A percentile compares a stretch with the other conserved stretches of the same genome.
These are phyloP conservation scores for Leersia perrieri DNA, from an alignment of 176 grass and related monocot genomes.

Conservation along the genomic window DNA sequence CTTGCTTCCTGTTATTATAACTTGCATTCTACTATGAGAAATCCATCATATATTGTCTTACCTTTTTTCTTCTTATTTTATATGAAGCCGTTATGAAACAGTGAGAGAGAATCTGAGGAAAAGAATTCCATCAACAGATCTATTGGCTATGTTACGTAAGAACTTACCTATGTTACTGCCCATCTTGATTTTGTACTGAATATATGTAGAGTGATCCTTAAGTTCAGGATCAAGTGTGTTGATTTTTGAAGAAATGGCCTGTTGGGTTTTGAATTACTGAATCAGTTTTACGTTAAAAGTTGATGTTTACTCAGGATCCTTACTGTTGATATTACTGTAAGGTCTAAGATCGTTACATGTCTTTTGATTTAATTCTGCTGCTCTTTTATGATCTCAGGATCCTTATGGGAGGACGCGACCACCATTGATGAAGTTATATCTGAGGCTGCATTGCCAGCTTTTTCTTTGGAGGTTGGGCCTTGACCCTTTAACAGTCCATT, in stretches of 20 bases:
- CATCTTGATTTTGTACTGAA: slow-evolving; percentile 10
- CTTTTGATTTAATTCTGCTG: slow-evolving; percentile 26
- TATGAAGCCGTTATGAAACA: slow-evolving; percentile 83
- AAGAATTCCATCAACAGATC: slow-evolving; percentile 75
- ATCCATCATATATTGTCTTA: slow-evolving; percentile 13
- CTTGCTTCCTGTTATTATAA: too few species aligned
- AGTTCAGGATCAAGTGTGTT: slow-evolving; percentile 13
- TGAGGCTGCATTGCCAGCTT: slow-evolving; percentile 90
- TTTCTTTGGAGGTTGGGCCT: slow-evolving; percentile 82
- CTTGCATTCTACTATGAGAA: too few species aligned
- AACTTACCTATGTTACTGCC: slow-evolving; percentile 25
- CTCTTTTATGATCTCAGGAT: slow-evolving; percentile 50
- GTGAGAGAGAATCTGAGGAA: slow-evolving; percentile 59
- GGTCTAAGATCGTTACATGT: slow-evolving; percentile 22
- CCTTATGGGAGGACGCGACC: slow-evolving; percentile 73
- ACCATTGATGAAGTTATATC: slow-evolving; percentile 82
- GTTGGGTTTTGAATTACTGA: slow-evolving; percentile 26
- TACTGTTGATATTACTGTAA: slow-evolving; percentile 19
- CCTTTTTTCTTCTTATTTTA: slow-evolving; percentile 26
- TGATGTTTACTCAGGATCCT: background rate
- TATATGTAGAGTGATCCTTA: background rate
- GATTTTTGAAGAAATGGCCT: slow-evolving; percentile 15
- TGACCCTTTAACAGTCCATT: slow-evolving; percentile 27
- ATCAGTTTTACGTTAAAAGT: slow-evolving; percentile 9
- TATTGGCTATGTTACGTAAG: slow-evolving; percentile 88